Base-by-base conservation (phyloP, 2,329 filamentous ascomycete genomes). In the Kalaharituber pfeilii region DNA sequence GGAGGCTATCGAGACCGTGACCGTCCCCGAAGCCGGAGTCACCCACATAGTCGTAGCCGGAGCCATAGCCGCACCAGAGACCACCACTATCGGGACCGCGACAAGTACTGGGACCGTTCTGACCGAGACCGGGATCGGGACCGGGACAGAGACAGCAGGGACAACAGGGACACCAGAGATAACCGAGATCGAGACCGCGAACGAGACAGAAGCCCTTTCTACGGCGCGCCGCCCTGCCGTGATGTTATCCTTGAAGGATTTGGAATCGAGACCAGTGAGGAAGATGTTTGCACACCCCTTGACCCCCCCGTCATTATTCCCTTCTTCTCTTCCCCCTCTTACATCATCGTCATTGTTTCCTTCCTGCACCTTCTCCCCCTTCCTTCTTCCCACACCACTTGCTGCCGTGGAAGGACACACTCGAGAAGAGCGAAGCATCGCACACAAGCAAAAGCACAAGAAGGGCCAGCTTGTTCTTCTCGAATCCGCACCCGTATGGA, bases 211-310 rank as follows among this genome's bases (percentile, higher is more conserved):
- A 52, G 56, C 24, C 42, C 42, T 30, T 59, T 53, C 39, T 57
- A 59, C 39, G 59, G 60, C 11, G 62, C 60, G 8, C 58, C 59
- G 30, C 59, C 59, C 29, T 62, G 59, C 27, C 61, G 62, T 51
- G 62, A 64, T 60, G 68, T 78, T 51, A 75, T 78, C 52, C 67
- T 79, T 44, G 75, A 79, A 62, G 74, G 75, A 53, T 61, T 78
- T 53, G 73, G 74, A 28, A 64, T 67, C 55, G 70, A 71, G 53
- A 67, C 75, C 56, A 71, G 72, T 56, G 68, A 73, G 65, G 69
- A 70, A 64, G 73, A 76, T 67, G 75, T 77, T 71, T 67, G 73
- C 67, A 67, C 63, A 67, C 64, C 68, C 67, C 62, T 62, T 66
- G 65, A 59, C 64, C 28, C 49, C 53, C 53, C 53, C 57, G n/a